Percentiles rank a stretch among this genome's conserved stretches.
phyloP scores from a whole-genome alignment of 768 basidiomycete species.

The Lyophyllum decastes region DNA sequence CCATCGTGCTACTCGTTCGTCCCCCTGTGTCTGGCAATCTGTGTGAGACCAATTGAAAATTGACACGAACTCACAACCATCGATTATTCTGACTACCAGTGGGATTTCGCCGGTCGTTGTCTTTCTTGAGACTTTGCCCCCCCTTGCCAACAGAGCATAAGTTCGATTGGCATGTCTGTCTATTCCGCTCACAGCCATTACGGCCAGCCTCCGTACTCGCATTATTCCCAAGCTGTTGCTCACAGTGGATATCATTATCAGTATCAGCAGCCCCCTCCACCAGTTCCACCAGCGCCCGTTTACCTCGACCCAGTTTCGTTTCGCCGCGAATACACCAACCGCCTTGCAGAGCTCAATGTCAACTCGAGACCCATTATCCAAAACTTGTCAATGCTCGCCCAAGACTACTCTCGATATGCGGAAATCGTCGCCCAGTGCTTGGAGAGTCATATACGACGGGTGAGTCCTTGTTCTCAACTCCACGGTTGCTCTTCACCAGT shows the following conservation, averaged over 20 bases:
- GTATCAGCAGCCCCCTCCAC: conserved; percentile 46
- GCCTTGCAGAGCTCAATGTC: conserved; percentile 82
- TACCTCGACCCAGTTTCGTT: conserved; percentile 68
- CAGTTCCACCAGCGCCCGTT: conserved; percentile 37
- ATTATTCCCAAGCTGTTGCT: conserved; percentile 46
- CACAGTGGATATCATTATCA: conserved; percentile 42
- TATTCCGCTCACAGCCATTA: conserved; percentile 62
- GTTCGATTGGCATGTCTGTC: conserved; percentile 53
- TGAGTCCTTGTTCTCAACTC: conserved; percentile 53
- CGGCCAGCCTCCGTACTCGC: conserved; percentile 56
- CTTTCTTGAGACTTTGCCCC: conserved; percentile 17
- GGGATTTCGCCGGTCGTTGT: conserved; percentile 11
- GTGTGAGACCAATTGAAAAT: conserved; percentile 53
- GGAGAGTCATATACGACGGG: conserved; percentile 82
- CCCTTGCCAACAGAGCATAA: conserved; percentile 22
- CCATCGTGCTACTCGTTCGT: conserved; percentile 36
- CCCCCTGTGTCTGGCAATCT: conserved; percentile 42
- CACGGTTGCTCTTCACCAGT: conserved; percentile 17
- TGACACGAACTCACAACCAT: conserved; percentile 25
- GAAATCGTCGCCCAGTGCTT: conserved; percentile 81
- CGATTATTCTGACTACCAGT: conserved; percentile 12
- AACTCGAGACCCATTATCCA: conserved; percentile 97
- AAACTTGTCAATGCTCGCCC: conserved; percentile 87
- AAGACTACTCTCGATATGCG: conserved; percentile 79
- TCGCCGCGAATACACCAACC: conserved; percentile 73